These are phyloP conservation scores for Neofusicoccum umdonicola DNA, from an alignment of 2,329 filamentous ascomycete genomes.

Conservation along the genomic window DNA sequence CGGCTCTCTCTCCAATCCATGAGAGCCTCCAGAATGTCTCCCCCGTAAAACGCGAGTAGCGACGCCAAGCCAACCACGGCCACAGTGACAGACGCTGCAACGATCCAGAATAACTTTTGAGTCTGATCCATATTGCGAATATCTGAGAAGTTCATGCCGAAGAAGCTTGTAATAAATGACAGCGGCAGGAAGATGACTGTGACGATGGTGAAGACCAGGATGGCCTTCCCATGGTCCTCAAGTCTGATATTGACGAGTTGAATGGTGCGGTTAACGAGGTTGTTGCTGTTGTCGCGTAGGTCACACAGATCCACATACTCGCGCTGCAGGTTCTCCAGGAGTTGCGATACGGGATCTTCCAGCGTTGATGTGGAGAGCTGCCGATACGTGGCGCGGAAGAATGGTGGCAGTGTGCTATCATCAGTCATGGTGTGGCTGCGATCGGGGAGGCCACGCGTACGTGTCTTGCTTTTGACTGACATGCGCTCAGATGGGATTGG, in stretches of 20 bases:
- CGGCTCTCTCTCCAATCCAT: conserved; percentile 36
- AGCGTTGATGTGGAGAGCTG: conserved; percentile 38
- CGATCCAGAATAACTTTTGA: conserved; percentile 42
- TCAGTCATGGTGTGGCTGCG: conserved; percentile 7
- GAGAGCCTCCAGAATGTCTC: conserved; percentile 35
- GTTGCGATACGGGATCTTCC: conserved; percentile 37
- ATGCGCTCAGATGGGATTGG: neutral
- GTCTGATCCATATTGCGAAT: conserved; percentile 40
- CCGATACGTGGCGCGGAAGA: conserved; percentile 32
- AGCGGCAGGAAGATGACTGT: conserved; percentile 46
- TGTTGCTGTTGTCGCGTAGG: conserved; percentile 43
- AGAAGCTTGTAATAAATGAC: conserved; percentile 44
- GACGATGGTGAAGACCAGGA: conserved; percentile 45
- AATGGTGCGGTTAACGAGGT: conserved; percentile 29
- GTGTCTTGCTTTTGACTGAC: conserved; percentile 14
- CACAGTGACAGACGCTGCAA: conserved; percentile 33
- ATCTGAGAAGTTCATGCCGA: conserved; percentile 44
- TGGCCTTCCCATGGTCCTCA: conserved; percentile 46
- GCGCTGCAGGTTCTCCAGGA: conserved; percentile 41
- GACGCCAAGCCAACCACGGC: conserved; percentile 26
- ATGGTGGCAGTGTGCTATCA: neutral
- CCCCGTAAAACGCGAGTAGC: conserved; percentile 43
- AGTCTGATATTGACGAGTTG: conserved; percentile 46
- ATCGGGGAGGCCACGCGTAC: conserved; percentile 24
- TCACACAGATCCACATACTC: conserved; percentile 42